phyloP scores from a whole-genome alignment of 208 protist species.

The Leishmania guyanensis region DNA sequence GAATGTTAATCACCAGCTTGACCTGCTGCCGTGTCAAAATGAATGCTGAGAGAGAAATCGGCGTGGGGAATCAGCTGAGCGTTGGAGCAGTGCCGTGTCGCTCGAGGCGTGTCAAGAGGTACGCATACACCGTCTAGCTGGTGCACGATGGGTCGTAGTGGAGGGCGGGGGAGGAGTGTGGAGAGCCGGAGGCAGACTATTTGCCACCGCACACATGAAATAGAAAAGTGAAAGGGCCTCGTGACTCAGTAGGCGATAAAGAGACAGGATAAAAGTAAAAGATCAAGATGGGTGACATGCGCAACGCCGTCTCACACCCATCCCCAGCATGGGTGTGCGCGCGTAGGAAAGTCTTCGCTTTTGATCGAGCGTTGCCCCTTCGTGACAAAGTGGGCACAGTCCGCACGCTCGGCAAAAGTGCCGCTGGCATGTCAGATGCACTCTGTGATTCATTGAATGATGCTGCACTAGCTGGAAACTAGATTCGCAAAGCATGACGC shows the following conservation, averaged over 20 bases:
- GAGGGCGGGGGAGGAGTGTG: too few species aligned
- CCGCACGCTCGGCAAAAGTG: background rate
- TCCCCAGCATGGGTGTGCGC: background rate
- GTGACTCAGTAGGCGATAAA: background rate
- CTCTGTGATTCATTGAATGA: background rate
- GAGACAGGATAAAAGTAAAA: background rate
- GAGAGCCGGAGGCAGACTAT: background rate
- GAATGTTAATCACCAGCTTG: background rate
- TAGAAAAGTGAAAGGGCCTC: background rate
- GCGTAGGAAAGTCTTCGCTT: background rate
- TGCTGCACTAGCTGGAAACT: background rate
- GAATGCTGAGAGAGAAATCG: background rate
- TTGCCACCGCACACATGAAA: background rate
- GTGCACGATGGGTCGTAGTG: too few species aligned
- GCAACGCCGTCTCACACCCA: background rate
- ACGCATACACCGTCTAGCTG: background rate
- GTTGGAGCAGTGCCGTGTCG: background rate
- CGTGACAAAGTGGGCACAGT: background rate
- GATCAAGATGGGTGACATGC: background rate
- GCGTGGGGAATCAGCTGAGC: background rate
- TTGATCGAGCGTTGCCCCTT: background rate
- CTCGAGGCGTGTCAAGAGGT: background rate
- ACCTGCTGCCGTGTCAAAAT: background rate
- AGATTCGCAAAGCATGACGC: background rate
- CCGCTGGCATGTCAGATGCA: background rate